Evolutionary conservation across 192 early-diverging fungal genomes (phyloP).

Genomic region (Podila epigama): DNA sequence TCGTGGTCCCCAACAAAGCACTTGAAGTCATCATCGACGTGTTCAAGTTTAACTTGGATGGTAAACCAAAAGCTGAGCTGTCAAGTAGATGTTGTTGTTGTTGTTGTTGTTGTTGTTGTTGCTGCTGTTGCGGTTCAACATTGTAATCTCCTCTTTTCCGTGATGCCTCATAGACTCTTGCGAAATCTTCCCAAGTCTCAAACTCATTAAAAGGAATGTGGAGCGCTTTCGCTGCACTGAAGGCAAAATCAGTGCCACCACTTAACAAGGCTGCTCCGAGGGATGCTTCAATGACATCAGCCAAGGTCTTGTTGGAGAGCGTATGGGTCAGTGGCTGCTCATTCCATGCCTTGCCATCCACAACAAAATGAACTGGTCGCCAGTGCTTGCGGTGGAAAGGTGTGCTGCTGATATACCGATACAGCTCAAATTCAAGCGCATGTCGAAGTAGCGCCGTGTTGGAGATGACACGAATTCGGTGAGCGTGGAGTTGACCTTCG

Average conservation of each 20-base stretch:
- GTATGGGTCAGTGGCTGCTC: conserved; percentile 44
- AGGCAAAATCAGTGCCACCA: conserved; percentile 58
- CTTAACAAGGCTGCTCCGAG: conserved; percentile 78
- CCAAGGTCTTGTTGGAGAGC: conserved; percentile 86
- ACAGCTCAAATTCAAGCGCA: conserved; percentile 62
- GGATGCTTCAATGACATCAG: conserved; percentile 86
- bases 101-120: too few species aligned
- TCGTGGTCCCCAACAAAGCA: too few species aligned
- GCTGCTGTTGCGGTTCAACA: too few species aligned
- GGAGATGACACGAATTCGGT: conserved; percentile 75
- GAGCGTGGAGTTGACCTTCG: conserved; percentile 82
- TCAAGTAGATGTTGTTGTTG: too few species aligned
- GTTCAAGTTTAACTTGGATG: too few species aligned
- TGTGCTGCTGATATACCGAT: conserved; percentile 64
- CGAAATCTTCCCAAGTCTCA: conserved; percentile 57
- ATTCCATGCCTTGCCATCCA: conserved; percentile 31
- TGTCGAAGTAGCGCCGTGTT: conserved; percentile 73
- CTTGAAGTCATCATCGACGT: too few species aligned
- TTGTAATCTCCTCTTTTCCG: neutral
- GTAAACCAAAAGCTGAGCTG: too few species aligned
- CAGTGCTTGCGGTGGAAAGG: conserved; percentile 69
- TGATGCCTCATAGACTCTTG: conserved; percentile 19
- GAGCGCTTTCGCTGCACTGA: conserved; percentile 62
- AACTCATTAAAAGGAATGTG: conserved; percentile 65
- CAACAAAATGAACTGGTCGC: conserved; percentile 58